Conservation (phyloP, 2,329 filamentous ascomycete genomes). For the Lasiodiplodia sp. region DNA sequence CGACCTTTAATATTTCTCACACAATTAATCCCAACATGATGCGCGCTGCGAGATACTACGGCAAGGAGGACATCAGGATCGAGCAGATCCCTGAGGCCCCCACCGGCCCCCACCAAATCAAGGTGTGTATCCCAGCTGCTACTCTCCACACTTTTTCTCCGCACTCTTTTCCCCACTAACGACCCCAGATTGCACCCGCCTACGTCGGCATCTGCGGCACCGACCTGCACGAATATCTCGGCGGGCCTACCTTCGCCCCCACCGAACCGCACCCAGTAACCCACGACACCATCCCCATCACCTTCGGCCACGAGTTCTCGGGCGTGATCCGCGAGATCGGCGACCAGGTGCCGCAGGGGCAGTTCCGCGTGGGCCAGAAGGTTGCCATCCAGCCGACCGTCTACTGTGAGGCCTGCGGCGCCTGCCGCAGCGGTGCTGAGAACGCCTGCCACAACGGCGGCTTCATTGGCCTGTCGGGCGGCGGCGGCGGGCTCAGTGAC, state of each 20-base stretch:
- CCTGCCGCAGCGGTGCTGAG: conserved; percentile 60
- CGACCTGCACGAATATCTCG: conserved; percentile 62
- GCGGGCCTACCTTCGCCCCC: conserved; percentile 58
- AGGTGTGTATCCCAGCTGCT: conserved; percentile 35
- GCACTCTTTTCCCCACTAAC: background rate
- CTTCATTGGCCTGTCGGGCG: conserved; percentile 60
- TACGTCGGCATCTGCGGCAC: conserved; percentile 63
- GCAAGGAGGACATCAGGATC: conserved; percentile 63
- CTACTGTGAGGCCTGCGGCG: conserved; percentile 63
- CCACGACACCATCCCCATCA: conserved; percentile 64
- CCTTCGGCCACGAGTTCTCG: conserved; percentile 71
- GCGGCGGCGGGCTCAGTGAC: conserved; percentile 64
- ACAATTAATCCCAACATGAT: conserved; percentile 42
- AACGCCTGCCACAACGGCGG: conserved; percentile 67
- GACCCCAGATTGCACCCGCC: conserved; percentile 40
- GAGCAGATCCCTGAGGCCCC: conserved; percentile 58
- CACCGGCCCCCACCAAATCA: conserved; percentile 60
- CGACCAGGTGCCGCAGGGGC: conserved; percentile 48
- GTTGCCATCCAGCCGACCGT: conserved; percentile 69
- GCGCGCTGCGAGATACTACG: conserved; percentile 64
- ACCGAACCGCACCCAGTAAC: conserved; percentile 64
- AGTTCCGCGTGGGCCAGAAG: conserved; percentile 60
- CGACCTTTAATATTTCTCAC: background rate
- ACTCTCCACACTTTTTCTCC: background rate
- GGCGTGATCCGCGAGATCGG: conserved; percentile 68